Percentiles rank a stretch among this genome's conserved stretches.
Evolutionary conservation across 1,284 basidiomycete species (phyloP).

Genomic region (Prillingera fragicola): DNA sequence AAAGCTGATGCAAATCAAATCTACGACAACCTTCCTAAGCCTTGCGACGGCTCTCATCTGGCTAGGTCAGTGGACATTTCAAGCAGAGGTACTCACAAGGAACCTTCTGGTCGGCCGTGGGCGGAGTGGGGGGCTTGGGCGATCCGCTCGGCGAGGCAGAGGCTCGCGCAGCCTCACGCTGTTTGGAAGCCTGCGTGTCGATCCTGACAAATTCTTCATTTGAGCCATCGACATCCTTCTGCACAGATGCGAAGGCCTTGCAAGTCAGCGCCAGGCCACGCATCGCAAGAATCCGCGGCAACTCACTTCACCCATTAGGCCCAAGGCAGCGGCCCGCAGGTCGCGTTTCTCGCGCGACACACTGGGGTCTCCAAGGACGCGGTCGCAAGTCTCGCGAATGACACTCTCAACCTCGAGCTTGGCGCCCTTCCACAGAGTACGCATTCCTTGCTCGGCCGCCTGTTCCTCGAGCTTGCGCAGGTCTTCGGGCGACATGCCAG

Average conservation of each 20-base stretch:
- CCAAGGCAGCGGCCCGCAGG: constrained; percentile 72
- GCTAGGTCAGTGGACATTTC: no score
- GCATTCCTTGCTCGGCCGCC: constrained; percentile 88
- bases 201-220: constrained; percentile 70
- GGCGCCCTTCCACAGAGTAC: constrained; percentile 76
- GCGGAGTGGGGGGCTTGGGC: background rate
- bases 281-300: constrained; percentile 30
- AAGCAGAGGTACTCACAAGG: no score
- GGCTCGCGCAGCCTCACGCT: constrained; percentile 37
- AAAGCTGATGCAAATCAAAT: no score
- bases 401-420: constrained; percentile 65
- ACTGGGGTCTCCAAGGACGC: constrained; percentile 58
- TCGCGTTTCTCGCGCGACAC: constrained; percentile 57
- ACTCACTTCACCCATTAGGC: constrained; percentile 74
- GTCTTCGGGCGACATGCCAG: constrained; percentile 79
- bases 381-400: constrained; percentile 86
- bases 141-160: background rate
- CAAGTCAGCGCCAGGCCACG: background rate
- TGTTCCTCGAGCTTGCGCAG: constrained; percentile 88
- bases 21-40: no score
- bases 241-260: constrained; percentile 52
- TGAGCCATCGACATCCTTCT: constrained; percentile 57
- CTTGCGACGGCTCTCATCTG: no score
- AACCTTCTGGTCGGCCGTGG: constrained; percentile 10
- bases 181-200: constrained; percentile 57